Conservation (phyloP, 192 early-diverging fungal species). For the Linnemannia elongata region DNA sequence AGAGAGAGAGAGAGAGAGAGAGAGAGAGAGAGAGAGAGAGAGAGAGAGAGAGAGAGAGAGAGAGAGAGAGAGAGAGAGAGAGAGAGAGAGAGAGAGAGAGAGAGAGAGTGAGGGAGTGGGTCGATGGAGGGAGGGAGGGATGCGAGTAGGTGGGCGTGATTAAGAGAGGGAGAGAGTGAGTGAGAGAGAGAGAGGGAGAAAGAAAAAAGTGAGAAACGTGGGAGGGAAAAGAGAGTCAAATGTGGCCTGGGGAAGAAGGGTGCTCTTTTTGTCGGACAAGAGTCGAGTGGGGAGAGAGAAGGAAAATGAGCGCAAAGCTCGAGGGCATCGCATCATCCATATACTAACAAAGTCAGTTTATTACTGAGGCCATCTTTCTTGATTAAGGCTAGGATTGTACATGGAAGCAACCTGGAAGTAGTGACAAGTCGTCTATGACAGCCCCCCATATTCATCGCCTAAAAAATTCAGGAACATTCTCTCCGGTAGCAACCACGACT, state of each 20-base stretch:
- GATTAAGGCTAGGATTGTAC: background rate
- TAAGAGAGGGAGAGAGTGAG: background rate
- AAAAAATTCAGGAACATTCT: background rate
- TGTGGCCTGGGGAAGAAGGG: too few relatives aligned
- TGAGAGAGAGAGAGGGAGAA: too few relatives aligned
- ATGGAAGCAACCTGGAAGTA: background rate
- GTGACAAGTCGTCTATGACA: background rate
- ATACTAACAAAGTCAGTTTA: too few relatives aligned
- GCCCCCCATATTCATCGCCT: background rate
- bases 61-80: background rate
- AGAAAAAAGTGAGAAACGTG: too few relatives aligned
- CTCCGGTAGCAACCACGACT: background rate
- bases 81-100: too few relatives aligned
- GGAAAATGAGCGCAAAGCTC: too few relatives aligned
- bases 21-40: background rate
- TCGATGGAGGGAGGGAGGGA: background rate
- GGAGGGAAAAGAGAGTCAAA: too few relatives aligned
- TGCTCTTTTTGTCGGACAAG: too few relatives aligned
- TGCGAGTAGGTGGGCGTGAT: background rate
- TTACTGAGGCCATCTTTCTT: conserved; percentile 4
- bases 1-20: background rate
- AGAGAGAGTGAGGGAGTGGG: background rate
- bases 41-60: background rate
- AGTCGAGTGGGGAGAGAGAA: too few relatives aligned
- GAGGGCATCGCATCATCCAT: too few relatives aligned